Evolutionary conservation across 2,329 filamentous ascomycete species (phyloP).

Genomic region (Fusarium concolor): DNA sequence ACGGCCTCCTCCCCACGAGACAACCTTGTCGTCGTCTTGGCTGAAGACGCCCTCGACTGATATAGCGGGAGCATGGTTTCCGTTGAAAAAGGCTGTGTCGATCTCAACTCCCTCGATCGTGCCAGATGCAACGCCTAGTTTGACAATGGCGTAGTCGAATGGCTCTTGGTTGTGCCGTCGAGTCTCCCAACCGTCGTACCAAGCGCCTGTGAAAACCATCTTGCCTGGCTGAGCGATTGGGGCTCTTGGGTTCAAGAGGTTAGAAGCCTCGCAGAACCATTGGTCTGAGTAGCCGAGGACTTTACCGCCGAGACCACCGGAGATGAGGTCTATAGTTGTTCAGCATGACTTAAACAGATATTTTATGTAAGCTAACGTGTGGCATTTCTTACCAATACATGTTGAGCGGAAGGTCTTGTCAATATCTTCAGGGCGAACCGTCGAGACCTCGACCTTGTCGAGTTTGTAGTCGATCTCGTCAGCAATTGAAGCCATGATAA

Average conservation of each 20-base stretch:
- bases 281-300: slow-evolving; percentile 74
- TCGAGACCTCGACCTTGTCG: slow-evolving; percentile 63
- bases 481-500: slow-evolving; percentile 52
- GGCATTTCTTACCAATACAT: slow-evolving; percentile 65
- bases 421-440: slow-evolving; percentile 65
- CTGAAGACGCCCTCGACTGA: slow-evolving; percentile 82
- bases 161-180: slow-evolving; percentile 71
- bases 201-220: slow-evolving; percentile 76
- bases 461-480: slow-evolving; percentile 67
- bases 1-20: slow-evolving; percentile 68
- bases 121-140: slow-evolving; percentile 76
- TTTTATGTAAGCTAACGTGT: background rate
- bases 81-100: slow-evolving; percentile 84
- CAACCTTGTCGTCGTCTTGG: slow-evolving; percentile 71
- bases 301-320: slow-evolving; percentile 70
- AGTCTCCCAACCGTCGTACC: slow-evolving; percentile 80
- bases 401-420: slow-evolving; percentile 71
- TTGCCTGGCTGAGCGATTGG: slow-evolving; percentile 73
- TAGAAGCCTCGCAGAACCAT: slow-evolving; percentile 75
- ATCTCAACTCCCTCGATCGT: slow-evolving; percentile 80
- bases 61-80: slow-evolving; percentile 84
- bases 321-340: slow-evolving; percentile 65
- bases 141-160: slow-evolving; percentile 75
- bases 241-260: slow-evolving; percentile 72
- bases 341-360: background rate